Percentiles rank a stretch among this genome's conserved stretches.
These are phyloP conservation scores for Bipolaris zeicola DNA, from an alignment of 2,329 filamentous ascomycete species.

Conservation along the genomic window DNA sequence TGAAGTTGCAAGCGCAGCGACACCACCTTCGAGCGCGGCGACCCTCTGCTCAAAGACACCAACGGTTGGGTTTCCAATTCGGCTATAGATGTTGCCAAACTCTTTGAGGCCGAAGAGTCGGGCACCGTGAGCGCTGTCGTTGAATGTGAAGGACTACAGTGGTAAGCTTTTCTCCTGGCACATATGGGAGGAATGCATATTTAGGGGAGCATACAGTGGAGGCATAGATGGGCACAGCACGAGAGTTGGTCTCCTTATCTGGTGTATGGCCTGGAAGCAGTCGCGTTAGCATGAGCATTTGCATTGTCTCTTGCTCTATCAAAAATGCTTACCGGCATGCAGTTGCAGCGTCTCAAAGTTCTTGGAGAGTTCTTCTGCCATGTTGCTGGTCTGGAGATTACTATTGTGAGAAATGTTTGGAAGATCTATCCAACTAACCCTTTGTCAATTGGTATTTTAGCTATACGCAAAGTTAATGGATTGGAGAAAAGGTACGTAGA, in stretches of 20 bases:
- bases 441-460: neutral
- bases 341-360: constrained; percentile 59
- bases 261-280: constrained; percentile 68
- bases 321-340: constrained; percentile 51
- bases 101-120: constrained; percentile 96
- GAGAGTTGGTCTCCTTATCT: constrained; percentile 80
- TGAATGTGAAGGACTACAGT: constrained; percentile 80
- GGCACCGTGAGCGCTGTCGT: constrained; percentile 94
- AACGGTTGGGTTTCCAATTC: constrained; percentile 80
- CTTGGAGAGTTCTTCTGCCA: constrained; percentile 50
- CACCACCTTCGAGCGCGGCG: constrained; percentile 91
- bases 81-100: constrained; percentile 96
- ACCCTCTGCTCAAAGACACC: constrained; percentile 97
- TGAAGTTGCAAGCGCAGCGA: constrained; percentile 80
- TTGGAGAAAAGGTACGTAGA: neutral
- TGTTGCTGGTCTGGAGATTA: constrained; percentile 12
- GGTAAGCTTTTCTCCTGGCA: constrained; percentile 14
- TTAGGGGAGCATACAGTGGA: constrained; percentile 64
- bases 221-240: constrained; percentile 95
- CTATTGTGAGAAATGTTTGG: neutral
- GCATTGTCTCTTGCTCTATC: neutral
- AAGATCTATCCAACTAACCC: neutral
- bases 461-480: neutral
- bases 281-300: constrained; percentile 6
- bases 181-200: neutral